Percentiles rank a stretch among this genome's conserved stretches.
Evolutionary conservation across 345 rosid species (phyloP).

Genomic region (Eucalyptus virginea): DNA sequence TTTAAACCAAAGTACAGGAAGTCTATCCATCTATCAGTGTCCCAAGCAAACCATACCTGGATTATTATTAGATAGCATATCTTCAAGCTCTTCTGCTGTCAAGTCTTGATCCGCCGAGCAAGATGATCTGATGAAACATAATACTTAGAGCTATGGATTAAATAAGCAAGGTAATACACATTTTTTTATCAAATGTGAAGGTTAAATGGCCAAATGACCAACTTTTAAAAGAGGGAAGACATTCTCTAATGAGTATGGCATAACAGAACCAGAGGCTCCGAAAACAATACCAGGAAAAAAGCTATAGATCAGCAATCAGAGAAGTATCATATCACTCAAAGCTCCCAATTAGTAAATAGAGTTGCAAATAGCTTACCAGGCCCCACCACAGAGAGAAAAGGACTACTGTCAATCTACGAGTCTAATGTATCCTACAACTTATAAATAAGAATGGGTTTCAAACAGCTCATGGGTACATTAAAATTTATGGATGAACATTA

Average conservation of each 20-base stretch:
- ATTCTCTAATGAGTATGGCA: neutral
- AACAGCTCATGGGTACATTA: neutral
- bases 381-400: neutral
- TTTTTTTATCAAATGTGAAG: neutral
- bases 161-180: neutral
- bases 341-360: neutral
- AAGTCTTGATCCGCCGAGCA: constrained; percentile 50
- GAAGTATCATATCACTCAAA: neutral
- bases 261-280: neutral
- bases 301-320: neutral
- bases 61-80: constrained; percentile 27
- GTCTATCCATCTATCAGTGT: neutral
- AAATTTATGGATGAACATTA: neutral
- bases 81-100: constrained; percentile 45
- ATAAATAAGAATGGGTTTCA: neutral
- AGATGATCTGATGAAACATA: constrained; percentile 25
- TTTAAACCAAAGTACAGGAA: neutral
- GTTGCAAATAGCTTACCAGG: neutral
- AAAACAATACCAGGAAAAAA: neutral
- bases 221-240: neutral
- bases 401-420: neutral
- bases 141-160: neutral
- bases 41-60: constrained; percentile 25
- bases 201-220: neutral
- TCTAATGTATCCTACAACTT: neutral